Evolutionary conservation across 2,329 filamentous ascomycete species (phyloP), one percentile per base, ranked within the genome.

Genomic region (Hymenotorrendiella dingleyae): DNA sequence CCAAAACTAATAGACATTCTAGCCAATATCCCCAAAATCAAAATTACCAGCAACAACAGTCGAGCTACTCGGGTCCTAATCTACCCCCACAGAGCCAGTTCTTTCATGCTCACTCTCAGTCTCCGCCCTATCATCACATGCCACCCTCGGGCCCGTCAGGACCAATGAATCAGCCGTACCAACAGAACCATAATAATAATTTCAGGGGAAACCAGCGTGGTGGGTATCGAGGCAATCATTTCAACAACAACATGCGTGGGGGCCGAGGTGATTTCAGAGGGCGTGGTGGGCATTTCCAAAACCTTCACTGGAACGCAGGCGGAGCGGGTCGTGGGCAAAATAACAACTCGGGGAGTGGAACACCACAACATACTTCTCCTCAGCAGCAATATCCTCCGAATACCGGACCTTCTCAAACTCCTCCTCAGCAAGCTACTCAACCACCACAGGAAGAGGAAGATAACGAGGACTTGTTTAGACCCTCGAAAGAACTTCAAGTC

Each of bases 241-340:
- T 74, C 55, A 67, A 65, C 17, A 54, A 68, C 35, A 22, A 16
- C 19, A 40, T 40, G 37, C 69, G 77, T 29, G 54, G 59, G 16
- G 51, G 54, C 20, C 52, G 60, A 40, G 56, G 57, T 14, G 56
- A 57, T 32, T 70, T 74, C 45, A 73, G 82, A 39, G 54, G 59
- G 10, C 78, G 80, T 33, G 57, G 60, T 27, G 68, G 70, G 49
- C 68, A 81, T 65, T 76, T 83, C 69, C 72, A 81, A 64, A 78
- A 85, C 64, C 62, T 80, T 2, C 85, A 87, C 34, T 90, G 86
- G 84, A 84, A 76, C 42, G 73, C 79, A 32, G 70, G 70, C 24
- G 70, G 71, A 42, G 70, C 72, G 54, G 75, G 73, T 59, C 69
- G 74, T 44, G 56, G 62, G 26, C 61, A 66, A 44, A 53, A 67